Conservation (phyloP, 805 yeast genomes). For the Yamadazyma nakazawae region DNA sequence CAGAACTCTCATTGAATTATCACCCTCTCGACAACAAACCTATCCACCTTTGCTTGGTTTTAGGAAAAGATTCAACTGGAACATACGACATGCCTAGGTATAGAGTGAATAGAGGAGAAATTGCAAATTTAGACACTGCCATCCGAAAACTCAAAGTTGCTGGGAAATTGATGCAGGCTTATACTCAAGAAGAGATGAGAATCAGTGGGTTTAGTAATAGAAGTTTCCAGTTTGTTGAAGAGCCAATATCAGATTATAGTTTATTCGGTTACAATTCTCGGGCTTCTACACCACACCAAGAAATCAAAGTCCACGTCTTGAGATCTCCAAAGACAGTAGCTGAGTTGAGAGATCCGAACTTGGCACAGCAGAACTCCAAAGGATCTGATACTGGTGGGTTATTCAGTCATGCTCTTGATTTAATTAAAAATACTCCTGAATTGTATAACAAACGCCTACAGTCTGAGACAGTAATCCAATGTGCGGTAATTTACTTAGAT, state of each 20-base stretch:
- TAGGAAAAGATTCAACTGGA: constrained; percentile 74
- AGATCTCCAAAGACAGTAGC: constrained; percentile 62
- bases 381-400: constrained; percentile 75
- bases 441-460: constrained; percentile 37
- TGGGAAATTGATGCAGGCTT: constrained; percentile 86
- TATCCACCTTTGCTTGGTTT: constrained; percentile 71
- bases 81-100: constrained; percentile 66
- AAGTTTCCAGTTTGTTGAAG: constrained; percentile 71
- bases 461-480: constrained; percentile 59
- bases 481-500: constrained; percentile 84
- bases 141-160: constrained; percentile 72
- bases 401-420: constrained; percentile 77
- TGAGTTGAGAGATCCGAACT: constrained; percentile 71
- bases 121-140: constrained; percentile 67
- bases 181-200: constrained; percentile 85
- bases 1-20: constrained; percentile 21
- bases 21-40: constrained; percentile 69
- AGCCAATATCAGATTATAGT: constrained; percentile 26
- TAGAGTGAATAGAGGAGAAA: constrained; percentile 48
- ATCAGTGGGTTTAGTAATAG: constrained; percentile 75
- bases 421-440: constrained; percentile 42
- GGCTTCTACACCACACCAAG: constrained; percentile 53
- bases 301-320: constrained; percentile 75
- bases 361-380: constrained; percentile 80
- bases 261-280: constrained; percentile 40